Base-by-base conservation (phyloP, 2,329 filamentous ascomycete genomes). In the Aureobasidium sp. region DNA sequence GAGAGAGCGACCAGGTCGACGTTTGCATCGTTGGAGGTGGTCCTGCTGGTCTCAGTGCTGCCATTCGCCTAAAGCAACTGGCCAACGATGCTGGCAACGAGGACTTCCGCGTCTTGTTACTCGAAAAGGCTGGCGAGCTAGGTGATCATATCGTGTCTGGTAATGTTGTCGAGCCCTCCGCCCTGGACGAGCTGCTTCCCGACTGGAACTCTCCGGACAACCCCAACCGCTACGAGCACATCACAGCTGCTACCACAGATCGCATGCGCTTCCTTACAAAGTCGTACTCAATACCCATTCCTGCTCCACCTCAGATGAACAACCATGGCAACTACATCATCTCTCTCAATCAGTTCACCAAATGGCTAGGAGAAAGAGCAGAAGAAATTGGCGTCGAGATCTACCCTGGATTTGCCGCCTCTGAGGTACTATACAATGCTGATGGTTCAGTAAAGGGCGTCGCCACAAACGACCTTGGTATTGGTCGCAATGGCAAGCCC, bases 251-350 rank as follows among this genome's bases (percentile, higher is more conserved):
- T 5, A 88, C 84, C 65, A 79, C 79, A 54, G 94, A 99, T 71
- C 87, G 86, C 76, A 96, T 99, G 93, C 87, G 90, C 68, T 97
- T 97, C 76, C 82, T 99, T 64, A 97, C 93, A 50, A 89, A 92
- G 78, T 88, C 81, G 60, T 80, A 80, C 64, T 80, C 91, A 0
- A 85, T 96, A 62, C 90, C 91, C 6, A 79, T 97, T 59, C 94
- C 93, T 1, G 85, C 87, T 14, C 94, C 94, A 48, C 94, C 94
- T 35, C 94, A 97, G 78, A 99, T 99, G 94, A 85, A 92, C 79
- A 99, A 99, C 74, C 85, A 96, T 70, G 94, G 94, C 67, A 99
- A 99, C 77, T 97, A 95, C 75, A 99, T 99, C 67, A 86, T 99
- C 70, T 96, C 90, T 71, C 78, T 99, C 70, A 97, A 95, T 75